Conservation (phyloP, 345 rosid species). For the Melaleuca quinquenervia region DNA sequence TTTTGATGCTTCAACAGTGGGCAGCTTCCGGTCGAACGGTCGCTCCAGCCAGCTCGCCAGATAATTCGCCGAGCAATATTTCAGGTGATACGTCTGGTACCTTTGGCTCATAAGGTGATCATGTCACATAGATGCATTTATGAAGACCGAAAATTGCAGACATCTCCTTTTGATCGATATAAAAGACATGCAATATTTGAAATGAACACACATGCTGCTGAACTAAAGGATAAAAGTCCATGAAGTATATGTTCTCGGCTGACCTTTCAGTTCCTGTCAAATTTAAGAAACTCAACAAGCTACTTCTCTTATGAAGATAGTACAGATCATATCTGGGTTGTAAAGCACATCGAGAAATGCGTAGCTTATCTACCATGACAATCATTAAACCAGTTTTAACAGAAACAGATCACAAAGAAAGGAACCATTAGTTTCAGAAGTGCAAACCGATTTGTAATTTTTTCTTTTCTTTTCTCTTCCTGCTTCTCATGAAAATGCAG, state of each 20-base stretch:
- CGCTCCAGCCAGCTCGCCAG: neutral
- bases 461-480: neutral
- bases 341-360: neutral
- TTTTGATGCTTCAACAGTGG: neutral
- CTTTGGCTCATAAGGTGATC: neutral
- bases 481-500: neutral
- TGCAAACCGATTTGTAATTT: neutral
- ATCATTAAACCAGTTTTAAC: neutral
- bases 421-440: neutral
- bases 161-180: neutral
- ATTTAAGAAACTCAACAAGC: neutral
- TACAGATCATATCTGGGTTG: neutral
- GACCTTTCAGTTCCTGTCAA: neutral
- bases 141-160: neutral
- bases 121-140: neutral
- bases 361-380: neutral
- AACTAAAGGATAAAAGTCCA: neutral
- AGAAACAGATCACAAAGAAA: neutral
- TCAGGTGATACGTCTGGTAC: neutral
- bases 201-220: neutral
- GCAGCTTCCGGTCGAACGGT: neutral
- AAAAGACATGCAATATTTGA: neutral
- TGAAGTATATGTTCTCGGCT: neutral
- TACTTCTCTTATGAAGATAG: neutral
- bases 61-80: neutral